Evolutionary conservation across 31 red algal genomes (phyloP), one percentile per base, ranked within the genome.

Genomic region (Pterothamnion heteromorphum): DNA sequence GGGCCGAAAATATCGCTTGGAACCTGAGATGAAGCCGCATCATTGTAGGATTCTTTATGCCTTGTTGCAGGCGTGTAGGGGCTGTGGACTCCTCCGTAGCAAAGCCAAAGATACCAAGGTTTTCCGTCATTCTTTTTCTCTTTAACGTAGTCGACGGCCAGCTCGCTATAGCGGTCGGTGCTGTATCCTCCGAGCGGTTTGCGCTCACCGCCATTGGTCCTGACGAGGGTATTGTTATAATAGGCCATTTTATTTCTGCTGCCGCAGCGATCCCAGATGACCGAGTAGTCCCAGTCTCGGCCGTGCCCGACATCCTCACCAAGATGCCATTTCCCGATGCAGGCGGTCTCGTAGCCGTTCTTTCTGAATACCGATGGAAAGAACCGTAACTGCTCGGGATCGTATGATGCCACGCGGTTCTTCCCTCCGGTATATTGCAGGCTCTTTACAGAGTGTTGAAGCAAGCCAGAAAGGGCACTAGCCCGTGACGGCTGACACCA

Each of bases 261-360:
- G 51, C 51, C 51, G 14, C n/a, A n/a, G 51, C 51, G 14, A 9
- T 9, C 14, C 9, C 9, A n/a, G 51, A 64, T 64, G 51, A 18
- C 51, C 51, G 14, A 64, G 51, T 64, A 64, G 51, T 64, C 51
- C 9, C 9, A 64, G 51, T n/a, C 51, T n/a, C n/a, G 51, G 51
- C 14, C 14, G 51, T n/a, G n/a, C n/a, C n/a, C n/a, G n/a, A n/a
- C n/a, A n/a, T 64, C 51, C 9, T 9, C 9, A 24, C 80, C 80
- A 9, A 83, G 23, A 24, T 83, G 80, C 80, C 80, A 83, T 26
- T 83, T 83, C 20, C 80, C 80, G 80, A 83, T 83, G 22, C 18
- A 14, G 80, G 80, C 5, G 80, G 80, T 83, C 9, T 20, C 22
- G 22, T 32, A 83, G 80, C 80, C 80, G 80, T 83, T 83, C 22